Conservation (phyloP, 345 rosid species). For the Nephelium lappaceum region DNA sequence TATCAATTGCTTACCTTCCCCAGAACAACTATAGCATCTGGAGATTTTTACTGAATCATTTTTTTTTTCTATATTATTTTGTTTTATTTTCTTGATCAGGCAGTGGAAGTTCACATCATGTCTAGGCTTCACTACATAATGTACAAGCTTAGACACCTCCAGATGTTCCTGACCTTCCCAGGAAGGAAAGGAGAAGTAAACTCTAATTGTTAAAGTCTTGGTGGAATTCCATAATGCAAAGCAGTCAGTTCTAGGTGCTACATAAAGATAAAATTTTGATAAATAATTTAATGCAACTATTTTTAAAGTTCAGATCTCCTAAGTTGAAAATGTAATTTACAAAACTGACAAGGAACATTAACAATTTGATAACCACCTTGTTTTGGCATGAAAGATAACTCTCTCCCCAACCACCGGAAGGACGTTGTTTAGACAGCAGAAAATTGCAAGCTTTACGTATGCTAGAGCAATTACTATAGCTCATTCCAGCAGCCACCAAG, state of each 20-base stretch:
- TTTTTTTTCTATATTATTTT: neutral
- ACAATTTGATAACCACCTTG: slow-evolving; percentile 46
- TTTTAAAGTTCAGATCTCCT: neutral
- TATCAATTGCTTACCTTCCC: neutral
- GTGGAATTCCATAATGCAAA: neutral
- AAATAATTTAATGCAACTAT: neutral
- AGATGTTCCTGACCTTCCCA: neutral
- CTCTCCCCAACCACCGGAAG: slow-evolving; percentile 98
- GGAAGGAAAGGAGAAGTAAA: slow-evolving; percentile 7
- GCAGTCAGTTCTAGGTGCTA: neutral
- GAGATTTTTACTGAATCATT: neutral
- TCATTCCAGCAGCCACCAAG: slow-evolving; percentile 78
- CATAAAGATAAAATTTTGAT: neutral
- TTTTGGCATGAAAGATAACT: slow-evolving; percentile 94
- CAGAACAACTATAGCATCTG: neutral
- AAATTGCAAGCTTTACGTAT: slow-evolving; percentile 82
- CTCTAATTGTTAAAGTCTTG: neutral
- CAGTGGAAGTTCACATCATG: neutral
- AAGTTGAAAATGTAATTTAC: neutral
- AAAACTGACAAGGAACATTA: neutral
- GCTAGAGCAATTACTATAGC: slow-evolving; percentile 51
- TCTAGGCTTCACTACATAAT: neutral
- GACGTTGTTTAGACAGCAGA: slow-evolving; percentile 78
- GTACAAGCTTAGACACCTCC: neutral
- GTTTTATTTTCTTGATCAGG: neutral